Evolutionary conservation across 2,329 filamentous ascomycete genomes (phyloP).

Genomic region (Fusarium robinianum): DNA sequence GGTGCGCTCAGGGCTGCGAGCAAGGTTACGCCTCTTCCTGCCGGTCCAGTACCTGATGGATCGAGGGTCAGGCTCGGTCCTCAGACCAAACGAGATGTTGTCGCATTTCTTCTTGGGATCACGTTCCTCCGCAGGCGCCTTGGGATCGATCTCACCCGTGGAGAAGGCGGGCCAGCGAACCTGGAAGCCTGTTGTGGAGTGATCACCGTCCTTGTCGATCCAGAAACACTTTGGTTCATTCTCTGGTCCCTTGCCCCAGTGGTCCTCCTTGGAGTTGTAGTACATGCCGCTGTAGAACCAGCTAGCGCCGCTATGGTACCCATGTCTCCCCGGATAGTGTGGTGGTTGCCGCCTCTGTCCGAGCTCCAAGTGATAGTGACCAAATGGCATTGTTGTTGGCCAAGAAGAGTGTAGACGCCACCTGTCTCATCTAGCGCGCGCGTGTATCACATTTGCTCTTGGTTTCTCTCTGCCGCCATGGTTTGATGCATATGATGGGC

Average conservation of each 20-base stretch:
- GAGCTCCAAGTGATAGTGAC: background rate
- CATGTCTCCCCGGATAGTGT: background rate
- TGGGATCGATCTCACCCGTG: too few relatives aligned
- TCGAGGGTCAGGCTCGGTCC: background rate
- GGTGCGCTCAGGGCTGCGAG: background rate
- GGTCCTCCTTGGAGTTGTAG: too few relatives aligned
- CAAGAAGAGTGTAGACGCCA: background rate
- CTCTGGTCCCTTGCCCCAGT: background rate
- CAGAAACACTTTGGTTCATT: constrained; percentile 2
- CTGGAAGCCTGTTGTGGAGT: constrained; percentile 1
- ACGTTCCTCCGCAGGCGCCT: too few relatives aligned
- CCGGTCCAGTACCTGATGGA: background rate
- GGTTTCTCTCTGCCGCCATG: too few relatives aligned
- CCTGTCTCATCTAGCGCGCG: too few relatives aligned
- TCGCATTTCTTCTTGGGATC: too few relatives aligned
- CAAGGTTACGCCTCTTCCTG: background rate
- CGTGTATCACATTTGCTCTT: too few relatives aligned
- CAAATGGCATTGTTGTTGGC: constrained; percentile 3
- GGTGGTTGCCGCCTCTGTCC: constrained; percentile 1
- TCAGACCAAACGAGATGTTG: constrained; percentile 1
- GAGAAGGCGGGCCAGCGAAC: constrained; percentile 1
- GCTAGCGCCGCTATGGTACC: constrained; percentile 1
- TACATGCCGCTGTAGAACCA: constrained; percentile 2
- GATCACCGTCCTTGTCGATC: constrained; percentile 1
- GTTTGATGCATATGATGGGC: too few relatives aligned